Conservation (phyloP, 352 stramenopile genomes). For the Phytophthora vignae region DNA sequence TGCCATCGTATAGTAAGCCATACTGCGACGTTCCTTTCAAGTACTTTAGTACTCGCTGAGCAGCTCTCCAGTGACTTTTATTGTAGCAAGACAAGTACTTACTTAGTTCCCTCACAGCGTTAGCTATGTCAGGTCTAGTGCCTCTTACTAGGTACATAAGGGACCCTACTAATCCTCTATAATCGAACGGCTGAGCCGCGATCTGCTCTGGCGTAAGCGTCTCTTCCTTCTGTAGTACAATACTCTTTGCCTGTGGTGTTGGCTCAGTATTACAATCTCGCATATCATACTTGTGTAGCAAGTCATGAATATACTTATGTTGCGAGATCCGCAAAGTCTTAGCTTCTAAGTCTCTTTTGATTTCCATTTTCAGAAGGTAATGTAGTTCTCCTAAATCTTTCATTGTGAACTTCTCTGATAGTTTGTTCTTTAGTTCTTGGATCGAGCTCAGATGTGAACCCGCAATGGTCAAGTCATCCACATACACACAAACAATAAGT, state of each 20-base stretch:
- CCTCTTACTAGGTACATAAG: conserved; percentile 21
- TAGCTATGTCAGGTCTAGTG: conserved; percentile 17
- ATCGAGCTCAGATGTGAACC: no score
- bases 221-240: conserved; percentile 7
- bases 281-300: conserved; percentile 16
- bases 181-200: conserved; percentile 13
- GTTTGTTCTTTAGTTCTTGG: no score
- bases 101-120: conserved; percentile 14
- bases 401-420: no score
- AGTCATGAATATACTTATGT: conserved; percentile 13
- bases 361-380: conserved; percentile 19
- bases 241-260: conserved; percentile 16
- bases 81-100: conserved; percentile 26
- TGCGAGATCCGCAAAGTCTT: conserved; percentile 3
- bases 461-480: no score
- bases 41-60: no score
- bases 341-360: conserved; percentile 1
- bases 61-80: conserved; percentile 1
- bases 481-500: no score
- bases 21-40: no score
- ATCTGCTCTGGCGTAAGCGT: conserved; percentile 2
- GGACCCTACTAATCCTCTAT: conserved; percentile 9
- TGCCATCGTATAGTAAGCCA: no score
- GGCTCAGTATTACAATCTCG: background rate
- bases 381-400: no score